Conservation (phyloP, 129 eudicot genomes). For the Lonicera japonica region DNA sequence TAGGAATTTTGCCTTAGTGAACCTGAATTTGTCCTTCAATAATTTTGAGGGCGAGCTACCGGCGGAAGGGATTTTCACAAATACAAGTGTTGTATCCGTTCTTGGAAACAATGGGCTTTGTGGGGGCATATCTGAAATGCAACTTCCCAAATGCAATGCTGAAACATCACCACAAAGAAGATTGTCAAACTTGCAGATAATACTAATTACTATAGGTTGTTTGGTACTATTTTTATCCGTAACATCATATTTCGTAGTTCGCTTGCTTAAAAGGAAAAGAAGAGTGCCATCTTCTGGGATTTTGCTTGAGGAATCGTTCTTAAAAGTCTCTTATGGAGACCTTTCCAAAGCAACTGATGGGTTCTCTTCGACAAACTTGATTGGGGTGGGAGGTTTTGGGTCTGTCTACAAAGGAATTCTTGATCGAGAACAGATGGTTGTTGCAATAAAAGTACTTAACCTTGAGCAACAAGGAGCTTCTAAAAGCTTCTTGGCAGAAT, state of each 20-base stretch:
- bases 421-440: not conserved
- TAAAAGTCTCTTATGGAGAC: not conserved
- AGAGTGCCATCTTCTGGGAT: not conserved
- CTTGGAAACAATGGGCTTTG: conserved; percentile 15
- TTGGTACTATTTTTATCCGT: not conserved
- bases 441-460: conserved; percentile 15
- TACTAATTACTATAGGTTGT: not conserved
- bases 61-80: conserved; percentile 3
- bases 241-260: not conserved
- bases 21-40: conserved; percentile 18
- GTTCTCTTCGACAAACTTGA: conserved; percentile 12
- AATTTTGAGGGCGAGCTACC: conserved; percentile 19
- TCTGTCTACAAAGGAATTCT: conserved; percentile 6
- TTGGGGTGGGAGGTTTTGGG: conserved; percentile 4
- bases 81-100: not conserved
- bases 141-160: conserved; percentile 9
- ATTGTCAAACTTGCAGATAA: not conserved
- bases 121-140: conserved; percentile 14
- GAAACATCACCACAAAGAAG: not conserved
- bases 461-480: not conserved
- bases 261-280: not conserved
- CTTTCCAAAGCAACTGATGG: conserved; percentile 11
- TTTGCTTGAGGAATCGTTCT: not conserved
- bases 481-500: conserved; percentile 4
- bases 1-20: not conserved